Conservation (phyloP, 768 basidiomycete species). For the Pleurotus pulmonarius region DNA sequence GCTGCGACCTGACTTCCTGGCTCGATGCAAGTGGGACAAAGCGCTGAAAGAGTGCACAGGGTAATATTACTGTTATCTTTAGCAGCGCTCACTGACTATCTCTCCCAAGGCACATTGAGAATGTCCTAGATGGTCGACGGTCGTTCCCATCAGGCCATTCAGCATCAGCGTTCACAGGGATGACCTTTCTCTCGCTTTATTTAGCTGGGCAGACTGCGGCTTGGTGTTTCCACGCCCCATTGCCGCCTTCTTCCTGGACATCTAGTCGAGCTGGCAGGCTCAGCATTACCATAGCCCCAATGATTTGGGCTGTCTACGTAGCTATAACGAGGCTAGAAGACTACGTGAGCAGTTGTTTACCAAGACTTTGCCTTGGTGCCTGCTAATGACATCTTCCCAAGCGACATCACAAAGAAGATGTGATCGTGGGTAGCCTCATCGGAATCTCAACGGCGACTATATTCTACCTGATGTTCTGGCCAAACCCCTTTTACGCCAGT, state of each 20-base stretch:
- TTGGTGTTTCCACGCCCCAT: conserved; percentile 44
- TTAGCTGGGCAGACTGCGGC: conserved; percentile 63
- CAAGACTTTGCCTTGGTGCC: not conserved
- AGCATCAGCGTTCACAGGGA: conserved; percentile 61
- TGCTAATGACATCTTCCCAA: conserved; percentile 18
- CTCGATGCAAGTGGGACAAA: conserved; percentile 60
- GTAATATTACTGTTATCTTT: conserved; percentile 24
- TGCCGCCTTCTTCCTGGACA: conserved; percentile 28
- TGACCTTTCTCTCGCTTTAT: conserved; percentile 60
- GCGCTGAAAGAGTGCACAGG: conserved; percentile 48
- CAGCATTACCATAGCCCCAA: conserved; percentile 44
- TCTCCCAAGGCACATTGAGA: conserved; percentile 26
- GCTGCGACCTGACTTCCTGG: conserved; percentile 64
- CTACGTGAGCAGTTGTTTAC: conserved; percentile 41
- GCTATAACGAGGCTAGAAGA: conserved; percentile 62
- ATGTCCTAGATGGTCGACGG: conserved; percentile 45
- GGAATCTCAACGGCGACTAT: conserved; percentile 46
- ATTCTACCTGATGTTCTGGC: conserved; percentile 63
- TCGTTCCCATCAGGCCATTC: conserved; percentile 74
- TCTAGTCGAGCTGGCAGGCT: conserved; percentile 47
- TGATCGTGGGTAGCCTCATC: conserved; percentile 58
- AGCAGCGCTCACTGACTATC: conserved; percentile 1
- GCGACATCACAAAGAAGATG: conserved; percentile 70
- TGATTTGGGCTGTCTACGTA: conserved; percentile 57
- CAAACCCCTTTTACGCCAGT: conserved; percentile 48